A percentile compares a stretch with the other conserved stretches of the same genome.
These are phyloP conservation scores for Mucor plumbeus DNA, from an alignment of 371 early-diverging fungal genomes.

Conservation along the genomic window DNA sequence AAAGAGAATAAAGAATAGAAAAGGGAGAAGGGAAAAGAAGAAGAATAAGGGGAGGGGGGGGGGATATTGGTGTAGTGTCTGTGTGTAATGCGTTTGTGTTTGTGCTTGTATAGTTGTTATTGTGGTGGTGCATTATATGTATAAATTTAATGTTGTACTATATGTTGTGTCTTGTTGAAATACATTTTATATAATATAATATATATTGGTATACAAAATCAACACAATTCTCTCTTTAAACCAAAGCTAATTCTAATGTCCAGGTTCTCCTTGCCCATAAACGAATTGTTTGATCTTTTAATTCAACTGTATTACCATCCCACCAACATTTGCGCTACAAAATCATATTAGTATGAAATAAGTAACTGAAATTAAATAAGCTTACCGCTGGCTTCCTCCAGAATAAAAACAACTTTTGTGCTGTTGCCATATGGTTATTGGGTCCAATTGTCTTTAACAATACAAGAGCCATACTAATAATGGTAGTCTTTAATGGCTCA, in stretches of 20 bases:
- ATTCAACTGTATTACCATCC: slow-evolving; percentile 76
- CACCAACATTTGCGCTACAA: slow-evolving; percentile 62
- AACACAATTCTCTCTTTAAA: slow-evolving; percentile 43
- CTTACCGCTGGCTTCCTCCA: slow-evolving; percentile 86
- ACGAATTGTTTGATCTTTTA: slow-evolving; percentile 66
- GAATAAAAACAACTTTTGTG: slow-evolving; percentile 80
- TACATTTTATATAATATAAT: slow-evolving; percentile 1
- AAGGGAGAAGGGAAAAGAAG: background rate
- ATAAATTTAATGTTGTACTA: background rate
- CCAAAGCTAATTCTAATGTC: slow-evolving; percentile 82
- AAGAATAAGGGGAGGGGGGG: background rate
- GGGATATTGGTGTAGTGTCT: background rate
- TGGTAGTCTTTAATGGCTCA: slow-evolving; percentile 71
- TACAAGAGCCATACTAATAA: slow-evolving; percentile 75
- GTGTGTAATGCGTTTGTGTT: slow-evolving; percentile 9
- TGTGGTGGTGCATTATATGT: background rate
- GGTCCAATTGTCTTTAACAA: slow-evolving; percentile 77
- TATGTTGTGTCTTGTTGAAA: background rate
- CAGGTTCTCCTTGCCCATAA: slow-evolving; percentile 86
- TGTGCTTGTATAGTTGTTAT: too few relatives aligned
- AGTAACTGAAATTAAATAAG: background rate
- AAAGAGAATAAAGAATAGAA: background rate
- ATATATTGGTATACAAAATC: background rate
- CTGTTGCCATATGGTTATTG: slow-evolving; percentile 76
- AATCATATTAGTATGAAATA: slow-evolving; percentile 1